Evolutionary conservation across 2,329 filamentous ascomycete species (phyloP).

Genomic region (Fusarium nisikadoi): DNA sequence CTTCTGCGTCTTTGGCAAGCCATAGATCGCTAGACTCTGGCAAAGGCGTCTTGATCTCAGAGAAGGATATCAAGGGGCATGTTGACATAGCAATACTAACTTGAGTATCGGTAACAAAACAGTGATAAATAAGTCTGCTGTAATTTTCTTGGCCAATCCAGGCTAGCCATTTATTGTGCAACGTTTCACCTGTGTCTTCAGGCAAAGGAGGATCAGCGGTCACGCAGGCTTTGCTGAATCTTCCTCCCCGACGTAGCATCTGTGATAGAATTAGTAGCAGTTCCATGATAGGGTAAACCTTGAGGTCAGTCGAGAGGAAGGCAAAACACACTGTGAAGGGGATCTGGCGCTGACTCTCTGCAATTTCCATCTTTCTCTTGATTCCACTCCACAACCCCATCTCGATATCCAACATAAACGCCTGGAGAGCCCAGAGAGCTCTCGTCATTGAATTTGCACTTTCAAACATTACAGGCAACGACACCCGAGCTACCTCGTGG

Average conservation of each 20-base stretch:
- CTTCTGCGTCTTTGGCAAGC: background rate
- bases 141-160: background rate
- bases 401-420: background rate
- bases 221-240: background rate
- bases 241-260: background rate
- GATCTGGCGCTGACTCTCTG: background rate
- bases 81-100: background rate
- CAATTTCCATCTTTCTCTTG: background rate
- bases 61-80: background rate
- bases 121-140: background rate
- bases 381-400: background rate
- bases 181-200: background rate
- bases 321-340: background rate
- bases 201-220: background rate
- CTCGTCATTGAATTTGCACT: background rate
- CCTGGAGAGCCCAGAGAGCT: background rate
- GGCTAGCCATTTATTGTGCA: background rate
- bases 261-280: background rate
- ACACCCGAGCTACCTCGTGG: background rate
- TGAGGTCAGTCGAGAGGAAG: rapidly evolving
- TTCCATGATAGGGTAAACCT: rapidly evolving
- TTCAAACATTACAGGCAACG: background rate
- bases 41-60: background rate
- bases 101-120: background rate
- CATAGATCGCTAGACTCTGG: background rate